Base-by-base conservation (phyloP, 371 early-diverging fungal species). In the Apophysomyces variabilis region DNA sequence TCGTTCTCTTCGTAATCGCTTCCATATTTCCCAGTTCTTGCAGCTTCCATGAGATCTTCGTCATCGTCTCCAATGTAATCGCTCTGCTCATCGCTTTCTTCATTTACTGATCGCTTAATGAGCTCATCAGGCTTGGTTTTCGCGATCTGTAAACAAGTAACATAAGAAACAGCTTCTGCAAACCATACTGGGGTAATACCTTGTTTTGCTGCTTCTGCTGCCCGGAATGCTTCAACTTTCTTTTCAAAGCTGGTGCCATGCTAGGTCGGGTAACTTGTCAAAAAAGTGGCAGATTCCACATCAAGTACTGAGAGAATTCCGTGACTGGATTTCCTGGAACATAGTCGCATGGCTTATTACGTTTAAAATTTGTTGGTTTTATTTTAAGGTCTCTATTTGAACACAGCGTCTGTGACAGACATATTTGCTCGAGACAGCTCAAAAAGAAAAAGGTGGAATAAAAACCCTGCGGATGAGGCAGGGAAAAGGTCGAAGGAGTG, bases 1-100 rank as follows among this genome's bases (percentile, higher is more conserved):
- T 64, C 73, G 3, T 70, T 74, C 8, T 76, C 72, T 1, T 78
- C 77, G 8, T 79, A 82, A 0, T 78, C 80, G 8, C 75, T 71
- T 11, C 61, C 65, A 21, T 68, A 68, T 45, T 68, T 70, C 14
- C 64, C 64, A 8, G 61, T 61, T 6, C 57, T 59, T 38, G 74
- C 67, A 46, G 74, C 66, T 26, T 54, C 62, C 70, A 74, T 69
- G 13, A 74, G 63, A 61, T 74, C 70, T 46, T 74, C 66, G 1
- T 41, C 74, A 56, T 74, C 74, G 46, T 74, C 74, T 37, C 57
- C 61, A 14, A 74, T 74, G 35, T 47, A 60, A 38, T 66, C 60
- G 14, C 32, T 26, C 3, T 26, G 32, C 32, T 36, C 50, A 46
- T 61, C 68, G n/a, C 44, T 43, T 41, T 62, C 59, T 57, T 41